Evolutionary conservation across 306 rosid species (phyloP), one percentile per base, ranked within the genome.

Genomic region (Pterocarpus santalinus): DNA sequence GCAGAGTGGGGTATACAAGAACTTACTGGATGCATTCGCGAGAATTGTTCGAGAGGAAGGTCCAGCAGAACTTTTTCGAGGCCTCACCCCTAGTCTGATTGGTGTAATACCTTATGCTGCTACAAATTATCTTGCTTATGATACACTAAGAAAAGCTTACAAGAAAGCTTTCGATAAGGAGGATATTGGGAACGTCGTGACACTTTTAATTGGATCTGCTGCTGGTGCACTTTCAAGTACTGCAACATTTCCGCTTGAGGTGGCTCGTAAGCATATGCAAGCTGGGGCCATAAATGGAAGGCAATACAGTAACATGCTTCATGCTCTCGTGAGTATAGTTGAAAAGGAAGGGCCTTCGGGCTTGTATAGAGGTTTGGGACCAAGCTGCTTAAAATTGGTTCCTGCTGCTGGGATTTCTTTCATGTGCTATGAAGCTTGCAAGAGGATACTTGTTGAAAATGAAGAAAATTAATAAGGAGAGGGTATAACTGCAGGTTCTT

Each of bases 71-170:
- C 90, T 94, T n/a, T 91, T 89, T 60, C 80, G 91, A 82, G 98
- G 97, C 78, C 94, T 94, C 5, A 86, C 89, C 58, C 92, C 98
- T 2, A 91, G 97, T 81, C 53, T 94, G 15, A 89, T 94, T 6
- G 98, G 98, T 22, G 95, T 91, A 5, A 89, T 94, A 65, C 95
- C 97, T 2, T 91, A 90, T 77, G 94, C 98, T 64, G 97, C 97
- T 9, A 34, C 98, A 55, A 91, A 90, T 46, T 94, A 94, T 58
- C 88, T 86, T 72, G 95, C 95, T 36, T 91, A 94, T 15, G 98
- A 94, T 34, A 85, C 95, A 32, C 75, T 94, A 32, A 72, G 92
- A 43, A 94, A 86, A 85, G 88, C 90, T 6, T 91, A 73, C 68
- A 64, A 80, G 61, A 73, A 80, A 77, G 72, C 88, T 34, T 90